Conservation (phyloP, 2,329 filamentous ascomycete species). For the Aphanoascus verrucosus region DNA sequence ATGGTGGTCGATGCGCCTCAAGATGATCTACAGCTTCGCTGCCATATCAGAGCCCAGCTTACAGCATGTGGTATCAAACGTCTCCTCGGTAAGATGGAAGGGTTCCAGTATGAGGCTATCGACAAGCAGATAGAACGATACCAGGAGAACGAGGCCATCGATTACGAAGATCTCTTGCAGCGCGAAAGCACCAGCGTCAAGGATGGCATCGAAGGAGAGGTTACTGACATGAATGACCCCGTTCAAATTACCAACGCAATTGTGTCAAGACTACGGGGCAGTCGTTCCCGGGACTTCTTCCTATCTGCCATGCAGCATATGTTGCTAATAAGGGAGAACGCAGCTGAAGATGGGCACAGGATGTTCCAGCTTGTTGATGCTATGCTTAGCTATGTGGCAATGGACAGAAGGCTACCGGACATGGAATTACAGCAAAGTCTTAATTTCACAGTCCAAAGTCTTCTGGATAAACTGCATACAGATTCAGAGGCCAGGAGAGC, state of each 20-base stretch:
- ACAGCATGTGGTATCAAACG: slow-evolving; percentile 91
- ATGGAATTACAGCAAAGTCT: slow-evolving; percentile 97
- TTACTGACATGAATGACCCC: slow-evolving; percentile 87
- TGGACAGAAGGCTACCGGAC: slow-evolving; percentile 89
- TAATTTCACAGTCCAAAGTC: slow-evolving; percentile 91
- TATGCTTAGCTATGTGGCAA: slow-evolving; percentile 98
- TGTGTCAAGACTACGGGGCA: slow-evolving; percentile 69
- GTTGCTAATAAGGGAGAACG: slow-evolving; percentile 80
- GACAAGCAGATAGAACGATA: slow-evolving; percentile 97
- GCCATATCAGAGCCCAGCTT: slow-evolving; percentile 92
- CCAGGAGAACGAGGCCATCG: slow-evolving; percentile 86
- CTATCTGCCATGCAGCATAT: slow-evolving; percentile 90
- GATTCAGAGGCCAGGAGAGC: slow-evolving; percentile 90
- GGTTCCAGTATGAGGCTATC: slow-evolving; percentile 94
- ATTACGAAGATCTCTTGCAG: slow-evolving; percentile 95
- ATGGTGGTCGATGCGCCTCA: slow-evolving; percentile 90
- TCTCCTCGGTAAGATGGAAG: slow-evolving; percentile 92
- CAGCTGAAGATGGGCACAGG: slow-evolving; percentile 78
- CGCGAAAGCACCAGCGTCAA: slow-evolving; percentile 82
- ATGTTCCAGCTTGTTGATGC: slow-evolving; percentile 97
- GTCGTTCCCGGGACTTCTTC: slow-evolving; percentile 87
- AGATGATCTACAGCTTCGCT: slow-evolving; percentile 76
- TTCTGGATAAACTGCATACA: slow-evolving; percentile 91
- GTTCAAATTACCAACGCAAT: slow-evolving; percentile 91
- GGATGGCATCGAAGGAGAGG: slow-evolving; percentile 72